phyloP scores from a whole-genome alignment of 495 filamentous ascomycete genomes.

The Cetradonia linearis region DNA sequence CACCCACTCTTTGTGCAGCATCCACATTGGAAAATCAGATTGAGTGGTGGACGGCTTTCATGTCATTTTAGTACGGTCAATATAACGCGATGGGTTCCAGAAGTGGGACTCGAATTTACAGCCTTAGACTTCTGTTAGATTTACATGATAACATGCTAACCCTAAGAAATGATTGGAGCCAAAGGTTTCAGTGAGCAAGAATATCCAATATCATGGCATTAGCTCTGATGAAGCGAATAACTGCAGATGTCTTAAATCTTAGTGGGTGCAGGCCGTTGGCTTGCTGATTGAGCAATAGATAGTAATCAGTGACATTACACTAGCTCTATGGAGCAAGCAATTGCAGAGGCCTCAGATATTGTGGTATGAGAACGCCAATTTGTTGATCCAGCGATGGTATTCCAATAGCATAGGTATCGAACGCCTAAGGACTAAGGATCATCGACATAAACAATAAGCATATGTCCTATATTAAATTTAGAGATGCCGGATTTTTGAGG shows the following conservation, averaged over 20 bases:
- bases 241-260: not conserved
- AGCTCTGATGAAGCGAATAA: not conserved
- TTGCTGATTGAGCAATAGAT: not conserved
- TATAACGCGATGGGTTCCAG: not conserved
- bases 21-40: not conserved
- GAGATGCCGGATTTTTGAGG: too few species aligned
- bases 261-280: not conserved
- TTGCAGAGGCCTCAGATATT: too few species aligned
- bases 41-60: not conserved
- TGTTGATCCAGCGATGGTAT: too few species aligned
- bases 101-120: not conserved
- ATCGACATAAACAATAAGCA: too few species aligned
- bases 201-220: not conserved
- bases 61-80: not conserved
- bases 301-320: not conserved
- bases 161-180: too few species aligned
- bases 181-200: not conserved
- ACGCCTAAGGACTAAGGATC: too few species aligned
- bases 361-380: too few species aligned
- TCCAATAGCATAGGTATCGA: too few species aligned
- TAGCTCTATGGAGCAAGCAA: not conserved
- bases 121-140: not conserved
- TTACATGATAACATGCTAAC: too few species aligned
- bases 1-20: not conserved
- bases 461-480: too few species aligned